Conservation (phyloP, 1,284 basidiomycete genomes). For the Psilocybe mexicana region DNA sequence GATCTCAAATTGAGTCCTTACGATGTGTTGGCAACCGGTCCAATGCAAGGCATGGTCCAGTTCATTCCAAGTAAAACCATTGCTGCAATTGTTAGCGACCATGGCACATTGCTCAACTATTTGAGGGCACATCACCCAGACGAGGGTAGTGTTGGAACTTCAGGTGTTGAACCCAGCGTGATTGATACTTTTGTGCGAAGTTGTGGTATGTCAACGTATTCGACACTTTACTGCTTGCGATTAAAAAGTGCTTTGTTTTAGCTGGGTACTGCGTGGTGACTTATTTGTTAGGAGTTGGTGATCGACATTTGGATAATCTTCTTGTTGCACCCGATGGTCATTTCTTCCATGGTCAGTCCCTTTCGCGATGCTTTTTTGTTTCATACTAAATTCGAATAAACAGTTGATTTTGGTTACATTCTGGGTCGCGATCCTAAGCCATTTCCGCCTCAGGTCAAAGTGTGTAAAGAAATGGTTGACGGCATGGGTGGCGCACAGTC, state of each 20-base stretch:
- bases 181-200: slow-evolving; percentile 97
- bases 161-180: slow-evolving; percentile 88
- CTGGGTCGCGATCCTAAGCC: slow-evolving; percentile 97
- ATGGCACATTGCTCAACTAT: slow-evolving; percentile 91
- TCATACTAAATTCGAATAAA: slow-evolving; percentile 6
- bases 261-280: slow-evolving; percentile 99
- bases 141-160: slow-evolving; percentile 89
- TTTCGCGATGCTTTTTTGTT: not conserved
- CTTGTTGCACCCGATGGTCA: slow-evolving; percentile 91
- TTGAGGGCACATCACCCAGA: slow-evolving; percentile 85
- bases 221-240: slow-evolving; percentile 16
- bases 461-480: slow-evolving; percentile 99
- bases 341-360: slow-evolving; percentile 77
- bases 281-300: slow-evolving; percentile 95
- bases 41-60: slow-evolving; percentile 93
- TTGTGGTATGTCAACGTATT: slow-evolving; percentile 70
- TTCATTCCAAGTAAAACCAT: slow-evolving; percentile 96
- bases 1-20: slow-evolving; percentile 94
- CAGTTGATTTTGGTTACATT: slow-evolving; percentile 99
- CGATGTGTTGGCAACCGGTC: slow-evolving; percentile 91
- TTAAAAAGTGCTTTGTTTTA: slow-evolving; percentile 32
- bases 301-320: slow-evolving; percentile 96
- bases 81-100: slow-evolving; percentile 89
- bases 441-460: slow-evolving; percentile 96
- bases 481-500: slow-evolving; percentile 97